Evolutionary conservation across 306 rosid species (phyloP).

Genomic region (Carpinus viminea): DNA sequence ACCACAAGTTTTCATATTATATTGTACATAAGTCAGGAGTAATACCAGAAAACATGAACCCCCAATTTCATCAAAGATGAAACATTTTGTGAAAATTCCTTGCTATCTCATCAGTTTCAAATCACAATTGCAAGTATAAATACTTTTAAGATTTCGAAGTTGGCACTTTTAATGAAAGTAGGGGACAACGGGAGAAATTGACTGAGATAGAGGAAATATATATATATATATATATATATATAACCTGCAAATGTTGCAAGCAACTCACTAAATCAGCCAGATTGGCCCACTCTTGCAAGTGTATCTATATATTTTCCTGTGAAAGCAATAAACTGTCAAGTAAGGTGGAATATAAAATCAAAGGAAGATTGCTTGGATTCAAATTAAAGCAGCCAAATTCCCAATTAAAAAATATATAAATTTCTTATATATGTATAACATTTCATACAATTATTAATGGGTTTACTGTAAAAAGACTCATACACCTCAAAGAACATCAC

Average conservation of each 20-base stretch:
- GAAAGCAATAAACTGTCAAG: constrained; percentile 9
- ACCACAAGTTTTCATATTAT: constrained; percentile 62
- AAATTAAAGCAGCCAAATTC: no score
- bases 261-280: constrained; percentile 77
- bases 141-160: constrained; percentile 24
- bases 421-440: no score
- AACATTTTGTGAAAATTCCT: constrained; percentile 69
- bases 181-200: neutral
- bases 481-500: no score
- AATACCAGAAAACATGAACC: constrained; percentile 92
- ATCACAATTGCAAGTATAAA: constrained; percentile 67
- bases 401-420: no score
- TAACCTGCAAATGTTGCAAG: constrained; percentile 94
- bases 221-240: neutral
- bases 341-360: constrained; percentile 35
- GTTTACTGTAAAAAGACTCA: no score
- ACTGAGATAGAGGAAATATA: neutral
- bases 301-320: constrained; percentile 64
- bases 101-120: constrained; percentile 91
- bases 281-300: neutral
- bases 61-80: constrained; percentile 88
- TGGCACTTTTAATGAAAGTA: neutral
- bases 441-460: no score
- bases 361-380: no score
- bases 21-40: constrained; percentile 98